Base-by-base conservation (phyloP, 75 land plant genomes). In the Isoetes taiwanensis region DNA sequence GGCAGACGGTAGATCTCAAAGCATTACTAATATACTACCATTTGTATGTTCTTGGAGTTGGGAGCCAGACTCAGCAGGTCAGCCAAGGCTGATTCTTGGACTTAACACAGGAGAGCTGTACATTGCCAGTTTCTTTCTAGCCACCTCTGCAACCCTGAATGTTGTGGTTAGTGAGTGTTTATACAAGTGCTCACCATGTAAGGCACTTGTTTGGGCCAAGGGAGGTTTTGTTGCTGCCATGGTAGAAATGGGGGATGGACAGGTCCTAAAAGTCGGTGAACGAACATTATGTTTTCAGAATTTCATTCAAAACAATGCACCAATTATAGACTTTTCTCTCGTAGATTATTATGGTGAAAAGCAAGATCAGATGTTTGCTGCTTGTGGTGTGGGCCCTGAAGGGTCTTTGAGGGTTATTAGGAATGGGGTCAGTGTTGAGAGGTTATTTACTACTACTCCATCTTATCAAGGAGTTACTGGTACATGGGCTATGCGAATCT, bases 311-410 rank as follows among this genome's bases (percentile, higher is more conserved):
- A 93, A 81, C 52, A 70, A 79, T 42, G 75, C 90, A 39, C 98
- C 98, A 33, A 84, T 88, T 33, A 62, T 93, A 19, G 98, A 93
- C 62, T 67, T 81, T 68, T 72, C 84, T 8, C 54, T 81, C 37
- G 83, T 72, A 12, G 90, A 84, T 73, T 73, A 74, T 57, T 78
- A 84, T 61, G 76, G 77, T 55, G 98, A 87, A 67, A 79, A 84
- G 69, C 90, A 79, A 64, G 85, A 84, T 60, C 95, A 87, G 73
- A 87, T 93, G 65, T 93, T 84, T 77, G 98, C 98, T 1, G 83
- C 89, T 64, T 81, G 83, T 64, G 98, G 98, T 2, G 73, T 75
- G 61, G 80, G 76, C 33, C 61, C 70, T 16, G 83, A 87, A 58
- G 95, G 95, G 1, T 81, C 98, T 30, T 75, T 93, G 53, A 77